Base-by-base conservation (phyloP, 1,139 yeast genomes). In the Fermentozyma sake region DNA sequence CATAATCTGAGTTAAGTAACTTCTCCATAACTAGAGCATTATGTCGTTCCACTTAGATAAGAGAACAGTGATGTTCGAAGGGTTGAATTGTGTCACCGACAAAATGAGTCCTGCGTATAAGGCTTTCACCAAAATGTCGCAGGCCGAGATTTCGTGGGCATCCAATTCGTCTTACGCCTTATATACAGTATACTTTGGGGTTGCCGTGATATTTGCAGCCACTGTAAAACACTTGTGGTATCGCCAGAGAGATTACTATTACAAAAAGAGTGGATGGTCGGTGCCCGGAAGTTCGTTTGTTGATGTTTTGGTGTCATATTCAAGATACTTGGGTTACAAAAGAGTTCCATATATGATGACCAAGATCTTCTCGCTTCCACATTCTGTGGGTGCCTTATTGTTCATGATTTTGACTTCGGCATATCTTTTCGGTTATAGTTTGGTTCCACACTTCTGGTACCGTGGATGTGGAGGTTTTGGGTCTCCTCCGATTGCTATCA, bases 401-500 rank as follows among this genome's bases (percentile, higher is more conserved):
- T 48, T 70, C 23, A 44, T 73, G 23, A 31, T 50, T 4, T 58
- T 57, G 0, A 57, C 74, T 1, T 44, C 68, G 3, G 34, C 72
- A n/a, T 76, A 69, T 44, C 39, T 71, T 26, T 44, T 66, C 8
- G 63, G 73, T 29, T 68, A 64, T 43, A 51, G 68, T 26, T 48
- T 64, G 14, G 53, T 59, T 1, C 83, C 82, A 4, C 76, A 69
- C 33, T 61, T 62, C 30, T 76, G 74, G 69, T 72, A 71, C 41
- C 52, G 82, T 37, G 72, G 58, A 0, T 77, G 84, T 46, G 28
- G 51, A 5, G 75, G 73, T 1, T 76, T 76, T 49, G 84, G 83
- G 1, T 61, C 79, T 1, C 79, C 83, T n/a, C 83, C 83, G n/a
- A 39, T 75, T 26, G 76, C 75, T 0, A 67, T 72, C 2, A 50